phyloP scores from a whole-genome alignment of 495 filamentous ascomycete genomes.

The Extremus antarcticus region DNA sequence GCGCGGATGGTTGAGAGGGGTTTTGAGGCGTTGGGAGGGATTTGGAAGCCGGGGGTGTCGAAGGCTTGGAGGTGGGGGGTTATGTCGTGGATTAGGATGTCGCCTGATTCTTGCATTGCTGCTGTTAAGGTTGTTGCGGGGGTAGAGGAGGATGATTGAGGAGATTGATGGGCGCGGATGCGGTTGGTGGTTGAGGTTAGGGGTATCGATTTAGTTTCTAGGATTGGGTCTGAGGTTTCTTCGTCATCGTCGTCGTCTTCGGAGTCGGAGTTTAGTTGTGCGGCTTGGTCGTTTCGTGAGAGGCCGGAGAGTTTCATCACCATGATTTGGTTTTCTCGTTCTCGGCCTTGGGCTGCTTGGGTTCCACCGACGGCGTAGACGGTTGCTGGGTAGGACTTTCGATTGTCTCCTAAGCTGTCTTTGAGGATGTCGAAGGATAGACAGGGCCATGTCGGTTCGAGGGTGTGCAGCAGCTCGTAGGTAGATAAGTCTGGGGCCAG shows the following conservation, averaged over 20 bases:
- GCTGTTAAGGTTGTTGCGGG: constrained; percentile 75
- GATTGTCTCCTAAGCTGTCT: constrained; percentile 79
- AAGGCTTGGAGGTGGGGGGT: constrained; percentile 77
- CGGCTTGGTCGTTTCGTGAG: constrained; percentile 65
- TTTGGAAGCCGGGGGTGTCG: constrained; percentile 69
- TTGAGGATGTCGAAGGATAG: constrained; percentile 87
- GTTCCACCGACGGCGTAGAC: constrained; percentile 91
- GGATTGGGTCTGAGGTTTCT: constrained; percentile 72
- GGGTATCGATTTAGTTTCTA: constrained; percentile 83
- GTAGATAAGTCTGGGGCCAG: constrained; percentile 80
- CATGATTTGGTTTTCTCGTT: constrained; percentile 83
- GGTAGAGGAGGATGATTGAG: constrained; percentile 54
- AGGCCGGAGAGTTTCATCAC: constrained; percentile 90
- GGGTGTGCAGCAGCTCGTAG: constrained; percentile 90
- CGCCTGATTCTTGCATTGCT: constrained; percentile 76
- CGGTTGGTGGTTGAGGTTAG: constrained; percentile 81
- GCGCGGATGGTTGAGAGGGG: constrained; percentile 76
- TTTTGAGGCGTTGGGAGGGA: constrained; percentile 72
- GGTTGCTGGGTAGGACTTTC: constrained; percentile 81
- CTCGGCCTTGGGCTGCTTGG: constrained; percentile 64
- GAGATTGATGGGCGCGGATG: constrained; percentile 69
- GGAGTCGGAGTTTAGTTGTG: constrained; percentile 55
- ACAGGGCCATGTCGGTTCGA: constrained; percentile 90
- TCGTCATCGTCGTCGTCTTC: constrained; percentile 67
- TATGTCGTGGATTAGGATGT: constrained; percentile 88